phyloP scores from a whole-genome alignment of 768 basidiomycete species.

The Amanita muscaria region DNA sequence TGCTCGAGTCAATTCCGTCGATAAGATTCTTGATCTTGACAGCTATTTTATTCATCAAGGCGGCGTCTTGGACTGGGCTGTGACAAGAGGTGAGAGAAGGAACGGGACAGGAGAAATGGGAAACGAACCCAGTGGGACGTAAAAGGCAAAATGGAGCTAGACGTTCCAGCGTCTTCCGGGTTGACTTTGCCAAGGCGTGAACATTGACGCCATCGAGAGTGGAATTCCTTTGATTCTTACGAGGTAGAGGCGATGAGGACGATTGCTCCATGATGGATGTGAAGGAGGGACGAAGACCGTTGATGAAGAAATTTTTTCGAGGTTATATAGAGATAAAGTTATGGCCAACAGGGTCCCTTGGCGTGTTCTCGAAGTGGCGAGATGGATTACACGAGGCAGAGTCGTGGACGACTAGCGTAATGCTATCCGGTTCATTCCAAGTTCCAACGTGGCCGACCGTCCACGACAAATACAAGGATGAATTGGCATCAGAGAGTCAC shows the following conservation, averaged over 20 bases:
- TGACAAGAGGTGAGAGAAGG: neutral
- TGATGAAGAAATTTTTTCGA: neutral
- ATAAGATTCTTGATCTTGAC: conserved; percentile 20
- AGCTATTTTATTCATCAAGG: conserved; percentile 21
- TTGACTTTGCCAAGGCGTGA: conserved; percentile 20
- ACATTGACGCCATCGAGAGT: conserved; percentile 17
- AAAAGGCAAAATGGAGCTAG: conserved; percentile 28
- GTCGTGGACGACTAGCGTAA: conserved; percentile 4
- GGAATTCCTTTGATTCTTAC: conserved; percentile 3
- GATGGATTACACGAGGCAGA: conserved; percentile 5
- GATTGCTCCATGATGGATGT: no score
- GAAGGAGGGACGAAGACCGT: neutral
- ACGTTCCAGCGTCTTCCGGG: conserved; percentile 29
- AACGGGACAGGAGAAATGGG: neutral
- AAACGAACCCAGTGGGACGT: conserved; percentile 18
- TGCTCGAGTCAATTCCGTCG: conserved; percentile 21
- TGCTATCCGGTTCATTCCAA: no score
- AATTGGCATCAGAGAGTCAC: no score
- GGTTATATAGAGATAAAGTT: conserved; percentile 1
- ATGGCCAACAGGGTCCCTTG: no score
- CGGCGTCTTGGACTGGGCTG: conserved; percentile 4
- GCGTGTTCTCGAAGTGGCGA: no score
- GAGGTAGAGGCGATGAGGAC: no score
- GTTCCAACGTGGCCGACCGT: no score
- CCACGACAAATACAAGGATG: no score